Conservation (phyloP, 176 grass and related monocot genomes). For the Zea luxurians region DNA sequence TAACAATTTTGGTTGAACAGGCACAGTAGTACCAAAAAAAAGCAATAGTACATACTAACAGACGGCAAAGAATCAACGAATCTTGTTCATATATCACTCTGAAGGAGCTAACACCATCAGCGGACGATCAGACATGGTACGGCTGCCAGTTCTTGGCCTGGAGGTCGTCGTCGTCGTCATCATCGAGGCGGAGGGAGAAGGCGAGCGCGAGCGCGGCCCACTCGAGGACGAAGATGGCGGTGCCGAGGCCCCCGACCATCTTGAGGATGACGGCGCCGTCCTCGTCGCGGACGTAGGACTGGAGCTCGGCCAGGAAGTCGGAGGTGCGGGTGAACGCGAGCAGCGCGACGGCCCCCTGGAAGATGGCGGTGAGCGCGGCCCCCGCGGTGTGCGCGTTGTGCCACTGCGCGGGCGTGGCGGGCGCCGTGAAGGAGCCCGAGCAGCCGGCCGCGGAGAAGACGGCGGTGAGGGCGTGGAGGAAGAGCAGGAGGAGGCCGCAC, state of each 20-base stretch:
- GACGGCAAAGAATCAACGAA: conserved; percentile 5
- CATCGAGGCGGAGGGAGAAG: conserved; percentile 63
- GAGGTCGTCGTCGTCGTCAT: conserved; percentile 18
- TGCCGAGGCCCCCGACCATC: conserved; percentile 89
- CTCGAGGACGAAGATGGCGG: conserved; percentile 77
- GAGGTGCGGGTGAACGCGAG: conserved; percentile 73
- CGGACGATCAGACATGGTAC: conserved; percentile 60
- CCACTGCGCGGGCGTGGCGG: conserved; percentile 44
- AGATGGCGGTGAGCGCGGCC: conserved; percentile 86
- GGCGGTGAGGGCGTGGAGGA: conserved; percentile 71
- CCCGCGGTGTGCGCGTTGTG: conserved; percentile 72
- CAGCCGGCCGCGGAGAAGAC: conserved; percentile 64
- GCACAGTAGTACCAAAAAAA: conserved; percentile 22
- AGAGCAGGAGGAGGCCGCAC: conserved; percentile 68
- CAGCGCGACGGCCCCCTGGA: conserved; percentile 78
- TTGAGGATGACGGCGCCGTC: conserved; percentile 90
- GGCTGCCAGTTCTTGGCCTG: conserved; percentile 65
- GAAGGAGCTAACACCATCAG: not conserved
- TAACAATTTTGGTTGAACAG: conserved; percentile 7
- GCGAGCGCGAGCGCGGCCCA: conserved; percentile 85
- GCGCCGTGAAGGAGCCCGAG: conserved; percentile 61
- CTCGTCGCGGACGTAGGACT: conserved; percentile 88
- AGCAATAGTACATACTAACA: not conserved
- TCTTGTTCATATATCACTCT: not conserved
- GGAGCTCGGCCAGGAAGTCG: conserved; percentile 76